Evolutionary conservation across 768 basidiomycete genomes (phyloP).

Genomic region (Rhodocollybia butyracea): DNA sequence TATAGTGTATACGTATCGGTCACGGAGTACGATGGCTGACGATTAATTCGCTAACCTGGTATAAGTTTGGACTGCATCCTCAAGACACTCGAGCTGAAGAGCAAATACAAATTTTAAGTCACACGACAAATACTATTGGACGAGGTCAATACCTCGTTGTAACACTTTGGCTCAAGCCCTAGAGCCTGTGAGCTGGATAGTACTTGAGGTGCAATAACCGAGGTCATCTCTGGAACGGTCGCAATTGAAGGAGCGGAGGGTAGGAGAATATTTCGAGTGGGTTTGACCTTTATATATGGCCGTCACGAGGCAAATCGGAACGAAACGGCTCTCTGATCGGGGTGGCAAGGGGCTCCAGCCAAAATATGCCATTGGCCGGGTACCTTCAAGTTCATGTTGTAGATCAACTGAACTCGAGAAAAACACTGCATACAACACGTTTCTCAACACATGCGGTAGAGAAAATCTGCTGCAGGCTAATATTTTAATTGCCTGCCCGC

Average conservation of each 20-base stretch:
- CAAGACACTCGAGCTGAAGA: slow-evolving; percentile 46
- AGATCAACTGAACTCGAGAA: not conserved
- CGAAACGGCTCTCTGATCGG: slow-evolving; percentile 4
- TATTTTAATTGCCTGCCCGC: too few relatives aligned
- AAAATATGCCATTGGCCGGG: too few relatives aligned
- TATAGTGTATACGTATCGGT: slow-evolving; percentile 18
- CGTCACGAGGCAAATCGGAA: slow-evolving; percentile 12
- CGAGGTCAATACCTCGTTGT: slow-evolving; percentile 31
- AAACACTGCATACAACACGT: not conserved
- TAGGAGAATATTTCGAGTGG: too few relatives aligned
- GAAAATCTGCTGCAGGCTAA: too few relatives aligned
- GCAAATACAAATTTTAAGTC: slow-evolving; percentile 7
- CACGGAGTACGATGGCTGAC: not conserved
- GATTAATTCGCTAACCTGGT: slow-evolving; percentile 44
- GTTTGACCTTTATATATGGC: too few relatives aligned
- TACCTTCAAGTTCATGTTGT: too few relatives aligned
- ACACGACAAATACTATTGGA: not conserved
- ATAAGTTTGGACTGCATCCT: slow-evolving; percentile 60
- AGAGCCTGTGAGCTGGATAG: slow-evolving; percentile 1
- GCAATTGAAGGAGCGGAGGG: not conserved
- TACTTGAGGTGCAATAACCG: slow-evolving; percentile 1
- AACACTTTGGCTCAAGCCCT: slow-evolving; percentile 15
- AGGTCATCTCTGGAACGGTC: not conserved
- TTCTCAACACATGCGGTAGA: too few relatives aligned
- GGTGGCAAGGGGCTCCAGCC: slow-evolving; percentile 3